Evolutionary conservation across 2,329 filamentous ascomycete genomes (phyloP), one percentile per base, ranked within the genome.

Genomic region (Epichloe baconii): DNA sequence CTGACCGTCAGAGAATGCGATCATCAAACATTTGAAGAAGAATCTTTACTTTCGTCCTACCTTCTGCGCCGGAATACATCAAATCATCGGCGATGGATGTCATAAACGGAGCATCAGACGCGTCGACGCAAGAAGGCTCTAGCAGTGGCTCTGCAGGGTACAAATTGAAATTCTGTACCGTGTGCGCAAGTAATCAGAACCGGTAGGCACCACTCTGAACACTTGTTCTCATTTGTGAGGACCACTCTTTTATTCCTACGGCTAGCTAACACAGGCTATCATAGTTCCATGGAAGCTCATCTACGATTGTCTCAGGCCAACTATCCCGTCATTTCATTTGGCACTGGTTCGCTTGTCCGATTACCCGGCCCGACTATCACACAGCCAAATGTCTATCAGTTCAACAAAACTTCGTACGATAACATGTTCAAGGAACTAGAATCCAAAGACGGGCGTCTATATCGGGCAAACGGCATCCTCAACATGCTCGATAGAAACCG

Each of bases 161-260:
- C 76, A 95, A 93, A 70, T 78, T 98, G 55, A 94, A 87, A 64
- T 96, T 97, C 70, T 96, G 90, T 74, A 97, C 93, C 3, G 91
- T 98, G n/a, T 98, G 93, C 70, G 93, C 93, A 7, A 95, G 89
- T 62, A 98, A 98, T 62, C 89, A 98, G 68, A 98, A 98, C 64
- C 83, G 93, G 81, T 95, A 75, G 56, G 76, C 37, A 36, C 15
- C 5, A 21, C 5, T 6, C 26, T 21, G 15, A 12, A n/a, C 38
- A 35, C 36, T 14, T 15, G 7, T 14, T 26, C 11, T 4, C n/a
- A 17, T 17, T 11, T 17, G 46, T 4, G 36, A 31, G 8, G 5
- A 23, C 5, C 5, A 5, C 2, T 11, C 11, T 21, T 14, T 36
- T 11, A 10, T 21, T 31, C 19, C 15, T 10, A 15, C 23, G 37